Evolutionary conservation across 305 asterid genomes (phyloP).

Genomic region (Plantago rigida): DNA sequence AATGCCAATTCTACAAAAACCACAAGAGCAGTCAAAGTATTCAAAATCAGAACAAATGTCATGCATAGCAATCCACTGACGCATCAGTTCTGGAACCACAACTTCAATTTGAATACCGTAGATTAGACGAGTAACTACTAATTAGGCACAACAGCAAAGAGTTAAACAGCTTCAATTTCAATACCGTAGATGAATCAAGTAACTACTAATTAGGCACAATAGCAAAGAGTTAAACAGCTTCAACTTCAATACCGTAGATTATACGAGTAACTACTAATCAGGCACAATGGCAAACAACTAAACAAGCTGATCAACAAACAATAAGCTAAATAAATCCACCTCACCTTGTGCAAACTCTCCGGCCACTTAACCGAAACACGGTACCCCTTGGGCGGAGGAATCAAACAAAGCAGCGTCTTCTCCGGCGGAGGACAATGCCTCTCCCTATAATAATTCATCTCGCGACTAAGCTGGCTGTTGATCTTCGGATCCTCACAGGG

Average conservation of each 20-base stretch:
- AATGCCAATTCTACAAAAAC: no score
- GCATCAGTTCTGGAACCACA: no score
- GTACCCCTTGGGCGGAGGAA: slow-evolving; percentile 81
- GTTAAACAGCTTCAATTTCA: background rate
- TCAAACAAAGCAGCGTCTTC: slow-evolving; percentile 76
- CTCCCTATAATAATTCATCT: slow-evolving; percentile 87
- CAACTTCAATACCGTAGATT: background rate
- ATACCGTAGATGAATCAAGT: background rate
- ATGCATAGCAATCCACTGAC: no score
- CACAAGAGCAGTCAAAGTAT: background rate
- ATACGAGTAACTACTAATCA: background rate
- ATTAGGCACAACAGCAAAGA: background rate
- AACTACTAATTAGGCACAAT: background rate
- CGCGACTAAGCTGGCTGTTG: slow-evolving; percentile 79
- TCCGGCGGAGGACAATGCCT: slow-evolving; percentile 82
- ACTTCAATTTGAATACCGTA: background rate
- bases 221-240: background rate
- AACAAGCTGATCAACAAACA: background rate
- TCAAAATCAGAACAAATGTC: background rate
- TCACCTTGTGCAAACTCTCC: slow-evolving; percentile 82
- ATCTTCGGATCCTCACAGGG: slow-evolving; percentile 94
- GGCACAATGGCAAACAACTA: background rate
- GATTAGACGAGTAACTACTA: background rate
- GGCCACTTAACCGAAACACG: slow-evolving; percentile 85
- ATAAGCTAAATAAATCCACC: background rate